Evolutionary conservation across 2,329 filamentous ascomycete genomes (phyloP).

Genomic region (Pseudogymnoascus pannorum): DNA sequence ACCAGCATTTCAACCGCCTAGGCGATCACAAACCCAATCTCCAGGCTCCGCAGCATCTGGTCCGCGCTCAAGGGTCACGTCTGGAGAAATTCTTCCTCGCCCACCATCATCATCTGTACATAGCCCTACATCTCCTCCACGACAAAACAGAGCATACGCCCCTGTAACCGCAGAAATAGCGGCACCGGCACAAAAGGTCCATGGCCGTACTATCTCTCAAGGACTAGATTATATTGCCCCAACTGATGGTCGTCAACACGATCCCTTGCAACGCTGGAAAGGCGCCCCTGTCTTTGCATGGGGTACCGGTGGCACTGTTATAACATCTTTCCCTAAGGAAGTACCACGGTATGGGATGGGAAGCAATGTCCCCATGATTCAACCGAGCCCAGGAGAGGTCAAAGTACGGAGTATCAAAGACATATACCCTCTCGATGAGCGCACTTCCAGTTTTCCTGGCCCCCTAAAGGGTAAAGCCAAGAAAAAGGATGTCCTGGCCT

Average conservation of each 20-base stretch:
- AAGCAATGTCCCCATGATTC: conserved; percentile 66
- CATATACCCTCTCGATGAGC: conserved; percentile 62
- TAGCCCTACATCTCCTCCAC: conserved; percentile 20
- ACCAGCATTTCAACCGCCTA: conserved; percentile 32
- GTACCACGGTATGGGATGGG: conserved; percentile 73
- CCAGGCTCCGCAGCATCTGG: conserved; percentile 43
- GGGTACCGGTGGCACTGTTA: conserved; percentile 75
- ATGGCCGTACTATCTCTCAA: conserved; percentile 47
- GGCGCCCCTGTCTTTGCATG: conserved; percentile 81
- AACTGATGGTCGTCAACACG: conserved; percentile 59
- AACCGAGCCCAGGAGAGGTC: conserved; percentile 75
- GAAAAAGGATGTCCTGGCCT: conserved; percentile 85
- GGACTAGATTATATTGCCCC: conserved; percentile 52
- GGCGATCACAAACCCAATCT: conserved; percentile 56
- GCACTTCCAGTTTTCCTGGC: conserved; percentile 76
- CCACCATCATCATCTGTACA: conserved; percentile 46
- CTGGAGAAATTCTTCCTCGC: not conserved
- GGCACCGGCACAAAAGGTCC: conserved; percentile 21
- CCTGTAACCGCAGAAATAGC: conserved; percentile 12
- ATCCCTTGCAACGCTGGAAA: conserved; percentile 83
- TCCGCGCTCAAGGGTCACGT: conserved; percentile 35
- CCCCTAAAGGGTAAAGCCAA: conserved; percentile 84
- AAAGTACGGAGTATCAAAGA: conserved; percentile 71
- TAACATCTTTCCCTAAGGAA: conserved; percentile 83
- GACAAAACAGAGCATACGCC: conserved; percentile 11